Evolutionary conservation across 73 alveolate species (phyloP).

Genomic region (Strombidium stylifer): DNA sequence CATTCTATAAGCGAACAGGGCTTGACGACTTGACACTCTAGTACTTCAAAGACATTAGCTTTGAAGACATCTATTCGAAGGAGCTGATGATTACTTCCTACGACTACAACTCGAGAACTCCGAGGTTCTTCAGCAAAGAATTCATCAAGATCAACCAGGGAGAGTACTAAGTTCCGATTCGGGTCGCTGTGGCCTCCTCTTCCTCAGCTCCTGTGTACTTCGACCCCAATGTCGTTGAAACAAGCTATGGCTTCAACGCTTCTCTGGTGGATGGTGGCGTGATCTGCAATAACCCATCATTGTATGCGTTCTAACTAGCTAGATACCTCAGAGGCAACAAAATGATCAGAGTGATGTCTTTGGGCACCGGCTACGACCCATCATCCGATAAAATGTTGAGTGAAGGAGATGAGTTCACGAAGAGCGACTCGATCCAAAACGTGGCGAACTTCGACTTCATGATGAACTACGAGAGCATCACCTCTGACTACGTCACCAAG

Average conservation of each 20-base stretch:
- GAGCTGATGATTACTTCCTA: no score
- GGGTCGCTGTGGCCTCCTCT: constrained; percentile 10
- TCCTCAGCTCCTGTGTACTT: constrained; percentile 45
- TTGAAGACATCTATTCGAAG: no score
- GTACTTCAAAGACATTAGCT: no score
- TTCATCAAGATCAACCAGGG: no score
- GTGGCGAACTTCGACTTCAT: no score
- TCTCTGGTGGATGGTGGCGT: constrained; percentile 37
- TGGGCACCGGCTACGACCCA: constrained; percentile 21
- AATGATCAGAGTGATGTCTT: constrained; percentile 14
- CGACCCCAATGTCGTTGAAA: constrained; percentile 36
- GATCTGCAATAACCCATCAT: constrained; percentile 39
- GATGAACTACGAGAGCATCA: constrained; percentile 3
- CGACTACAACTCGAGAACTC: no score
- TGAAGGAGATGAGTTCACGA: constrained; percentile 13
- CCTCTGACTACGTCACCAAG: constrained; percentile 24
- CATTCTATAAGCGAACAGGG: no score
- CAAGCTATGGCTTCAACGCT: constrained; percentile 1
- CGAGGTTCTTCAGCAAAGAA: no score
- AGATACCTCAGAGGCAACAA: constrained; percentile 6
- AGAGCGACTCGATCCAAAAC: no score
- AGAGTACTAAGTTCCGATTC: background rate
- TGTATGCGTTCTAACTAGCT: constrained; percentile 17
- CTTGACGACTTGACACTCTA: no score
- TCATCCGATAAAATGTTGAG: background rate